Base-by-base conservation (phyloP, 2,329 filamentous ascomycete genomes). In the Capronia epimyces region DNA sequence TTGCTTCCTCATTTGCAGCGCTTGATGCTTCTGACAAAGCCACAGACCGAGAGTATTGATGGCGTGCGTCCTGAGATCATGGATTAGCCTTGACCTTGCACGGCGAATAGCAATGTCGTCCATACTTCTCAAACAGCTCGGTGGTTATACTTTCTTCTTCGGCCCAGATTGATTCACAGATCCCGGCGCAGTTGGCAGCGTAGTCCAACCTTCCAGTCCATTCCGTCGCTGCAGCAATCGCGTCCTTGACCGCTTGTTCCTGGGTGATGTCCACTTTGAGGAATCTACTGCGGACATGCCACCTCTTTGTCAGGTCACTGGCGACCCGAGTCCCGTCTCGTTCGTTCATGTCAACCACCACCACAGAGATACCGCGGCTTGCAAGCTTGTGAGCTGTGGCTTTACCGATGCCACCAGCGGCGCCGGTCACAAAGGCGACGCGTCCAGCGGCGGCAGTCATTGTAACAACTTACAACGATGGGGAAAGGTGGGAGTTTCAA, bases 101-200 rank as follows among this genome's bases (percentile, higher is more conserved):
- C 6, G 22, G 20, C 8, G 20, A 20, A 41, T 8, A 8, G 37
- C 9, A 18, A 15, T n/a, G n/a, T 13, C 16, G n/a, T 25, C 16
- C 50, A 36, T 48, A 53, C 53, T 31, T 55, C 36, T 57, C 55
- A 27, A 54, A 54, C 7, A 55, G 45, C 37, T 57, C 55, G 7
- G 46, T 49, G 3, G 48, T 52, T 22, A 57, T 52, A 37, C 49
- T 53, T 25, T 52, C 55, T 36, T 57, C 55, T 18, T 55, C 49
- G 13, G 43, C 41, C 52, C 55, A 55, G 21, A 52, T 42, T 3
- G 51, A 50, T 18, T 57, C 52, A 22, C 55, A 57, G 21, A 55
- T 55, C 7, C 55, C 55, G 4, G 55, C 55, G 47, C 51, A 54
- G 40, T 57, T 57, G 18, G 55, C 55, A 16, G 55, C 55, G 25